phyloP scores from a whole-genome alignment of 2,329 filamentous ascomycete genomes.

The Cercospora sesami region DNA sequence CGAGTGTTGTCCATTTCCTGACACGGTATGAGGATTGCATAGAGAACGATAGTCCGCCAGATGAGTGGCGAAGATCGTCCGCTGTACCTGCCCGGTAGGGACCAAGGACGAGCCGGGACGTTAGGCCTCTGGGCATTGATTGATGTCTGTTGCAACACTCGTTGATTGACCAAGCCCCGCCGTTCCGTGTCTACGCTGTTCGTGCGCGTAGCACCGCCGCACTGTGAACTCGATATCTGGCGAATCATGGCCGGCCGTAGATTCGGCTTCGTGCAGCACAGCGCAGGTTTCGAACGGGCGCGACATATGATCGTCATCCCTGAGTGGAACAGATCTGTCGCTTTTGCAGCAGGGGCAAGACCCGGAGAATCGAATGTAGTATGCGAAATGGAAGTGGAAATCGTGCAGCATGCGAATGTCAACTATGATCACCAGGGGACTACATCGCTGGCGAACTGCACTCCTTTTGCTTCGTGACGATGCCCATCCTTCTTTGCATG shows the following conservation, averaged over 20 bases:
- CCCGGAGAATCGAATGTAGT: background rate
- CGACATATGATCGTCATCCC: background rate
- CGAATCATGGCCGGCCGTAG: conserved; percentile 13
- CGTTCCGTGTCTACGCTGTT: background rate
- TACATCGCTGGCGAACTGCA: background rate
- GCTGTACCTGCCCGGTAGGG: background rate
- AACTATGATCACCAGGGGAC: background rate
- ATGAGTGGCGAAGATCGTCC: background rate
- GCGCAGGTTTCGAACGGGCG: background rate
- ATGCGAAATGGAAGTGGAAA: background rate
- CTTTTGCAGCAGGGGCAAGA: background rate
- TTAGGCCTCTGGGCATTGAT: background rate
- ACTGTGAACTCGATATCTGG: background rate
- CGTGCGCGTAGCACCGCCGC: conserved; percentile 3
- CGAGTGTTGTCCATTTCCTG: background rate
- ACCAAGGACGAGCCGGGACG: background rate
- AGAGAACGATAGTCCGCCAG: background rate
- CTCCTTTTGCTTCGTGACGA: background rate
- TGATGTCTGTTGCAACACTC: background rate
- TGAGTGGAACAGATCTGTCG: background rate
- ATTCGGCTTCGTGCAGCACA: conserved; percentile 12
- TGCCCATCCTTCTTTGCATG: background rate
- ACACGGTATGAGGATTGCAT: background rate
- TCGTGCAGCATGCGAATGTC: background rate
- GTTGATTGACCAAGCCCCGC: background rate